A percentile compares a stretch with the other conserved stretches of the same genome.
Conservation (phyloP, 2,329 filamentous ascomycete genomes). For the Tolypocladium guangdongense region DNA sequence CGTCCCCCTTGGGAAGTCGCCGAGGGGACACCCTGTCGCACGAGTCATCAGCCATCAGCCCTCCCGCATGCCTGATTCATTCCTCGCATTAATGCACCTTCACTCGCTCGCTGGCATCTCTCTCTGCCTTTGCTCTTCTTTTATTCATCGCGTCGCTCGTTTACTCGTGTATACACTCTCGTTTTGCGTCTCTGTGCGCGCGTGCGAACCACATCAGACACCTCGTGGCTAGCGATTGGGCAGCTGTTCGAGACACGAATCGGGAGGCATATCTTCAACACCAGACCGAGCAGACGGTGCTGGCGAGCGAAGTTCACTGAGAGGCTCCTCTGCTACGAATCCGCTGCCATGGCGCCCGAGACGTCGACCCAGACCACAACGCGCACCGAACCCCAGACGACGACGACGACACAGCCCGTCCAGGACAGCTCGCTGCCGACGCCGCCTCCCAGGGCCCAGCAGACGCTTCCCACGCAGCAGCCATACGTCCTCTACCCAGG, state of each 20-base stretch:
- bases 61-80: not conserved
- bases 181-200: not conserved
- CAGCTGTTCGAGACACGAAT: not conserved
- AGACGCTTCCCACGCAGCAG: not conserved
- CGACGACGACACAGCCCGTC: not conserved
- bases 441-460: not conserved
- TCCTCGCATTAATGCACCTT: not conserved
- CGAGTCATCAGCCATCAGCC: too few relatives aligned
- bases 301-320: not conserved
- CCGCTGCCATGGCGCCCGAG: not conserved
- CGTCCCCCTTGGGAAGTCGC: not conserved
- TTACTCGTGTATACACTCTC: not conserved
- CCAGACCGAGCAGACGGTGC: not conserved
- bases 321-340: not conserved
- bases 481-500: not conserved
- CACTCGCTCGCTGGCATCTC: not conserved
- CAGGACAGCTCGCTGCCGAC: not conserved
- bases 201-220: not conserved
- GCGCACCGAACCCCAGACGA: not conserved
- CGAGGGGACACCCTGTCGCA: too few relatives aligned
- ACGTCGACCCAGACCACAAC: not conserved
- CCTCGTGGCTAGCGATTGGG: not conserved
- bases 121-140: not conserved
- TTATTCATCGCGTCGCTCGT: not conserved
- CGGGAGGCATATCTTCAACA: not conserved